A percentile compares a stretch with the other conserved stretches of the same genome.
phyloP scores from a whole-genome alignment of 345 rosid species.

The Eucalyptus camaldulensis region DNA sequence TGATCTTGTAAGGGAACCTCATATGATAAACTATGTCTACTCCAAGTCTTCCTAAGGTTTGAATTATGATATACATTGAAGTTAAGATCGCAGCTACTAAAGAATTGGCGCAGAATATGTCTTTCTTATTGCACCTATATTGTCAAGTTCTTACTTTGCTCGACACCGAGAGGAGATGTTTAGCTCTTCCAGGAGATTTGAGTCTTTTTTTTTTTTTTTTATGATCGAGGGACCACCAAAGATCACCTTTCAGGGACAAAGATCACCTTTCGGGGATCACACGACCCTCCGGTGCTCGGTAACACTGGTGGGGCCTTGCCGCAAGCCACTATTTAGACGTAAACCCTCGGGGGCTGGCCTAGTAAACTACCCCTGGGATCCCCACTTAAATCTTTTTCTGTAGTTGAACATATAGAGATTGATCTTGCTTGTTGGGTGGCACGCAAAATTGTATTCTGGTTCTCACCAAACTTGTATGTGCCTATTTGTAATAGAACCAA shows the following conservation, averaged over 20 bases:
- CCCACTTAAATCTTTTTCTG: too few relatives aligned
- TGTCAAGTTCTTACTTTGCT: neutral
- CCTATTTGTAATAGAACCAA: slow-evolving; percentile 18
- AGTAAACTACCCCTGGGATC: too few relatives aligned
- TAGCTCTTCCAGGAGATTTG: neutral
- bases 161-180: too few relatives aligned
- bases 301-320: too few relatives aligned
- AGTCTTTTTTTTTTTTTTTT: too few relatives aligned
- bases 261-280: too few relatives aligned
- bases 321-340: too few relatives aligned
- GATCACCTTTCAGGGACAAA: too few relatives aligned
- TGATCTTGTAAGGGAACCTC: slow-evolving; percentile 40
- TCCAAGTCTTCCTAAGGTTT: neutral
- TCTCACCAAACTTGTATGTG: neutral
- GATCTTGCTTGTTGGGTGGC: neutral
- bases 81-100: neutral
- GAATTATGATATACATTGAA: neutral
- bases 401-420: neutral
- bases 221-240: too few relatives aligned
- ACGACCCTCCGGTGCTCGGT: too few relatives aligned
- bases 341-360: too few relatives aligned
- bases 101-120: neutral
- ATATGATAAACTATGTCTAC: neutral
- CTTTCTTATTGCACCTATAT: neutral
- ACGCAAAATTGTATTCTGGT: too few relatives aligned